Evolutionary conservation across 306 rosid genomes (phyloP).

Genomic region (Astragalus membranaceus): DNA sequence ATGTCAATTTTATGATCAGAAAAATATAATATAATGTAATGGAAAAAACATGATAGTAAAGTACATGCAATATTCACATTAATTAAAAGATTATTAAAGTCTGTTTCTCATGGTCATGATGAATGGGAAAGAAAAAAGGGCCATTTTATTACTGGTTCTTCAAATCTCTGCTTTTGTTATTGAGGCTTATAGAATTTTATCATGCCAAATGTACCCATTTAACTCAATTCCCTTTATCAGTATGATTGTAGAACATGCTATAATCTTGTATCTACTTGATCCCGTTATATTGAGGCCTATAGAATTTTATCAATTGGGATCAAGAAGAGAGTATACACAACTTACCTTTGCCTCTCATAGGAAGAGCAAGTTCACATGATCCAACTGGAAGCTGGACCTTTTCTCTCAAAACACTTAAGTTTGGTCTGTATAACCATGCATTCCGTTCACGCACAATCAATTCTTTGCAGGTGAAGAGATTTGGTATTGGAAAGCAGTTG

Average conservation of each 20-base stretch:
- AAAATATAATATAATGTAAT: neutral
- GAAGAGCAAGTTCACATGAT: conserved; percentile 91
- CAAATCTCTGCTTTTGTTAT: neutral
- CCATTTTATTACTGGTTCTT: neutral
- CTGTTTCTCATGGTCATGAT: neutral
- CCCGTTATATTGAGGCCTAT: too few relatives aligned
- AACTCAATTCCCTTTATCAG: too few relatives aligned
- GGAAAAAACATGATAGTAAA: neutral
- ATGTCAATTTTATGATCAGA: neutral
- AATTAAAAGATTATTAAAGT: neutral
- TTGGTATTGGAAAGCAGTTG: conserved; percentile 71
- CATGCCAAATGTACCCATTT: too few relatives aligned
- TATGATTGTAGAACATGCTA: too few relatives aligned
- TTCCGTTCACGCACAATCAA: conserved; percentile 52
- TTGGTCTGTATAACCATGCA: conserved; percentile 73
- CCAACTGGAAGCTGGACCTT: conserved; percentile 79
- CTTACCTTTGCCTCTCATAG: conserved; percentile 74
- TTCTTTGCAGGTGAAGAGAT: conserved; percentile 70
- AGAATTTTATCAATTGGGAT: neutral
- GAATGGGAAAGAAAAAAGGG: neutral
- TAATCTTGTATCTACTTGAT: too few relatives aligned
- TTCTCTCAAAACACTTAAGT: conserved; percentile 59
- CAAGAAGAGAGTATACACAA: neutral
- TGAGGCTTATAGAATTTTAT: too few relatives aligned
- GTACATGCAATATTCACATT: conserved; percentile 3